These are phyloP conservation scores for Scutellaria galericulata DNA, from an alignment of 257 asterid species.

Conservation along the genomic window DNA sequence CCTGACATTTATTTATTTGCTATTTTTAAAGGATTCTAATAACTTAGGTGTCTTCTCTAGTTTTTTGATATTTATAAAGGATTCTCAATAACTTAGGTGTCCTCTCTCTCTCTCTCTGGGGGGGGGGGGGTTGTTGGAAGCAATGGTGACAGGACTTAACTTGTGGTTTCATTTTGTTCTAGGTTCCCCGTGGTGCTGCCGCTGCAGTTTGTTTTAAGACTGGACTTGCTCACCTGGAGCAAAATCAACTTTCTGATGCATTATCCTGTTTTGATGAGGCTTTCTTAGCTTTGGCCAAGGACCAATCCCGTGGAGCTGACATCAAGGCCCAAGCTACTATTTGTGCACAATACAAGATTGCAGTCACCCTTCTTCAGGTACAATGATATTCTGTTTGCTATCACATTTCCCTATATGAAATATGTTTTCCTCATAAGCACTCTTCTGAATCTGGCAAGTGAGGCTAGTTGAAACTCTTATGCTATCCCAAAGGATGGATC, in stretches of 20 bases:
- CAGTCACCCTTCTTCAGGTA: constrained; percentile 98
- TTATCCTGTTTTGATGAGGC: constrained; percentile 97
- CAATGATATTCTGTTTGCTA: constrained; percentile 27
- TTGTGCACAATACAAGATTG: constrained; percentile 98
- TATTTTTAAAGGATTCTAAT: not conserved
- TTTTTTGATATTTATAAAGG: too few relatives aligned
- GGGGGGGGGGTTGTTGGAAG: not conserved
- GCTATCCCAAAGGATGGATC: not conserved
- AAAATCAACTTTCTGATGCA: constrained; percentile 98
- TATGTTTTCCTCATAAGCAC: not conserved
- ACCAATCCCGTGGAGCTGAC: constrained; percentile 99
- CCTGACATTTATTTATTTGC: constrained; percentile 28
- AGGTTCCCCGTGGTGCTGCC: constrained; percentile 99
- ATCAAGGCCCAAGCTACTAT: constrained; percentile 99
- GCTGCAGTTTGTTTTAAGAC: constrained; percentile 95
- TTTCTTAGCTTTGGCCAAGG: constrained; percentile 97
- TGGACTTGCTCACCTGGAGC: constrained; percentile 98
- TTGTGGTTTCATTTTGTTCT: constrained; percentile 35
- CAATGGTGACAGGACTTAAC: not conserved
- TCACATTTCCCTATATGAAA: not conserved
- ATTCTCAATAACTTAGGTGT: too few relatives aligned
- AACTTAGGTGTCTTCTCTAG: too few relatives aligned
- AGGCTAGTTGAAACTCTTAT: not conserved
- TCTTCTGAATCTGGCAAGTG: not conserved
- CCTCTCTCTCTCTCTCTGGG: too few relatives aligned